Percentiles rank a stretch among this genome's conserved stretches.
Evolutionary conservation across 108 stramenopile species (phyloP).

Genomic region (Fistulifera pelliculosa): DNA sequence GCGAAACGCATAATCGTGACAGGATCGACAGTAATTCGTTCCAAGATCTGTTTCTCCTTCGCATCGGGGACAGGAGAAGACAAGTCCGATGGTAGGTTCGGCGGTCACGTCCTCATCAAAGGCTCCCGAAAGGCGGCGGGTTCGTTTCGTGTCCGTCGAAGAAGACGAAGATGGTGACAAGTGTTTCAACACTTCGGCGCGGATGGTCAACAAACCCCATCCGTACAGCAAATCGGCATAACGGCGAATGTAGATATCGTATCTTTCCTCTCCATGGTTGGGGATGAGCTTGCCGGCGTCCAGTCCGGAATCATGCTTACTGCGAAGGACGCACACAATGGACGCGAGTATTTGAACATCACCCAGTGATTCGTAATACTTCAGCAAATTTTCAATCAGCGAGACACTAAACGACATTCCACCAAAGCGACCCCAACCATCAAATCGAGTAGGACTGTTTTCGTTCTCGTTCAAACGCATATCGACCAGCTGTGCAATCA

Average conservation of each 20-base stretch:
- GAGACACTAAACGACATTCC: constrained; percentile 58
- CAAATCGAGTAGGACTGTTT: constrained; percentile 16
- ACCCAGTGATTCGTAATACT: constrained; percentile 58
- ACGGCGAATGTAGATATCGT: constrained; percentile 51
- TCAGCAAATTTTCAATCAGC: constrained; percentile 40
- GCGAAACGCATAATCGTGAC: constrained; percentile 55
- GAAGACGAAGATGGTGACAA: constrained; percentile 11
- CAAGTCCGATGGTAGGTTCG: constrained; percentile 32
- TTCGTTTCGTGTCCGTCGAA: too few species aligned
- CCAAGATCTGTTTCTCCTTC: constrained; percentile 25
- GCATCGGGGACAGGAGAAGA: constrained; percentile 42
- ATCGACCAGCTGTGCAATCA: constrained; percentile 49
- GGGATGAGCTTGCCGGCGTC: constrained; percentile 32
- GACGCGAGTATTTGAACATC: constrained; percentile 78
- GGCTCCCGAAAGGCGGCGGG: constrained; percentile 14
- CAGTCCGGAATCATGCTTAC: not conserved
- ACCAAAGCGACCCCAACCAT: constrained; percentile 58
- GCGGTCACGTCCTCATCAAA: not conserved
- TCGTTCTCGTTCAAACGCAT: constrained; percentile 26
- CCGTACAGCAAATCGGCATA: constrained; percentile 60
- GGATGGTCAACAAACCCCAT: constrained; percentile 56
- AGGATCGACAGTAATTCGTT: constrained; percentile 37
- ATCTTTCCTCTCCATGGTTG: constrained; percentile 31
- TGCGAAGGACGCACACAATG: constrained; percentile 65
- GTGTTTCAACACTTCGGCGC: constrained; percentile 65